phyloP scores from a whole-genome alignment of 768 basidiomycete genomes.

The Hygrocybe coccinea region DNA sequence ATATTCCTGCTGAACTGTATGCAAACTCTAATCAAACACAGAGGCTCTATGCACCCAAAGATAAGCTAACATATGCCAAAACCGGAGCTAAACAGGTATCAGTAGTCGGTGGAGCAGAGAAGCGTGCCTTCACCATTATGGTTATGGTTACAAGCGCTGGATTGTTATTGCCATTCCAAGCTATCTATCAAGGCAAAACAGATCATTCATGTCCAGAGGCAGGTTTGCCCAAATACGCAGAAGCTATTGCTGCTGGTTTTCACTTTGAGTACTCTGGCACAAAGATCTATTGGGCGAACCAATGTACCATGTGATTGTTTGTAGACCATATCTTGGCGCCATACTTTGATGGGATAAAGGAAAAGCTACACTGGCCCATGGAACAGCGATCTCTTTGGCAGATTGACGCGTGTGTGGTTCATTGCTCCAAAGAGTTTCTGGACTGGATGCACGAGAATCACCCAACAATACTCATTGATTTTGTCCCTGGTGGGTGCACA shows the following conservation, averaged over 20 bases:
- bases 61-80: no score
- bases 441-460: conserved; percentile 24
- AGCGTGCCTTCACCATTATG: conserved; percentile 37
- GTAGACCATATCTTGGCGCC: conserved; percentile 29
- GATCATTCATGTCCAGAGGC: conserved; percentile 19
- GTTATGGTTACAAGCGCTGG: conserved; percentile 30
- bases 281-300: conserved; percentile 15
- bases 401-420: conserved; percentile 33
- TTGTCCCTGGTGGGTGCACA: conserved; percentile 27
- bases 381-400: conserved; percentile 16
- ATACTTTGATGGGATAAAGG: conserved; percentile 22
- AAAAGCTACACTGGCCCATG: conserved; percentile 11
- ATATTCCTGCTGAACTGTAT: no score
- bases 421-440: conserved; percentile 26
- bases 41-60: no score
- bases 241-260: conserved; percentile 12
- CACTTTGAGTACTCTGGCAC: conserved; percentile 9
- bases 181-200: no score
- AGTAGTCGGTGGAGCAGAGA: conserved; percentile 39
- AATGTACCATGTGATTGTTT: conserved; percentile 23
- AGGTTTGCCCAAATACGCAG: conserved; percentile 13
- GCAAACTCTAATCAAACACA: no score
- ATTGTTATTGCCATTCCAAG: conserved; percentile 30
- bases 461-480: conserved; percentile 24
- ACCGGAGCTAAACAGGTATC: no score